Percentiles rank a stretch among this genome's conserved stretches.
These are phyloP conservation scores for Senecio squalidus DNA, from an alignment of 140 eudicot species.

Conservation along the genomic window DNA sequence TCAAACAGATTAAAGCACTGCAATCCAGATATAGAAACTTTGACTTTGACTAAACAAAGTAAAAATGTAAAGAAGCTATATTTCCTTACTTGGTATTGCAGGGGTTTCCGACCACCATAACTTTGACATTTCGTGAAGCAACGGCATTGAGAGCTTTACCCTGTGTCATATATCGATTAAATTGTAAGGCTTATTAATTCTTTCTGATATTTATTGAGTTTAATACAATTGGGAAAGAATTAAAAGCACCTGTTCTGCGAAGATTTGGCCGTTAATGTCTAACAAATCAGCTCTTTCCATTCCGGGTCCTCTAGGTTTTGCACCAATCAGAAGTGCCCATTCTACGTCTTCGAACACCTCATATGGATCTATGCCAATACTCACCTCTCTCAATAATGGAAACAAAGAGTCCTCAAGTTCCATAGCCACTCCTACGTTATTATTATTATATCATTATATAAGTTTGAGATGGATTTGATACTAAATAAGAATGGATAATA, in stretches of 20 bases:
- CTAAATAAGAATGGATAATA: slow-evolving; percentile 13
- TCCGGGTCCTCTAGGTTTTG: slow-evolving; percentile 99
- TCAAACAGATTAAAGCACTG: slow-evolving; percentile 98
- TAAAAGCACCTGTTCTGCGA: slow-evolving; percentile 70
- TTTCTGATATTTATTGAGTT: not conserved
- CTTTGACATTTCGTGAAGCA: slow-evolving; percentile 92
- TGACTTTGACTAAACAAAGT: not conserved
- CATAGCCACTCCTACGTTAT: slow-evolving; percentile 89
- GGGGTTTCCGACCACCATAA: slow-evolving; percentile 97
- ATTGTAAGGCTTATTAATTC: not conserved
- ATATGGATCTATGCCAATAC: slow-evolving; percentile 90
- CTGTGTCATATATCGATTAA: slow-evolving; percentile 33
- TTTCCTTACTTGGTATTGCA: slow-evolving; percentile 87
- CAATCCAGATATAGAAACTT: slow-evolving; percentile 14
- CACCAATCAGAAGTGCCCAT: slow-evolving; percentile 99
- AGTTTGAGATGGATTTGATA: not conserved
- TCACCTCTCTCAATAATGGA: slow-evolving; percentile 89
- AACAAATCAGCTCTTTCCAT: slow-evolving; percentile 88
- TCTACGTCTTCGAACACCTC: slow-evolving; percentile 90
- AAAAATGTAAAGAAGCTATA: not conserved
- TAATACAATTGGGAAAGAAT: not conserved
- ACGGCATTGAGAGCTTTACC: slow-evolving; percentile 97
- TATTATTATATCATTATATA: not conserved
- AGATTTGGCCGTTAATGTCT: slow-evolving; percentile 87
- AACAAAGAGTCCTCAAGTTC: slow-evolving; percentile 92